Percentiles rank a stretch among this genome's conserved stretches.
Conservation (phyloP, 768 basidiomycete genomes). For the Auriscalpium microsporum region DNA sequence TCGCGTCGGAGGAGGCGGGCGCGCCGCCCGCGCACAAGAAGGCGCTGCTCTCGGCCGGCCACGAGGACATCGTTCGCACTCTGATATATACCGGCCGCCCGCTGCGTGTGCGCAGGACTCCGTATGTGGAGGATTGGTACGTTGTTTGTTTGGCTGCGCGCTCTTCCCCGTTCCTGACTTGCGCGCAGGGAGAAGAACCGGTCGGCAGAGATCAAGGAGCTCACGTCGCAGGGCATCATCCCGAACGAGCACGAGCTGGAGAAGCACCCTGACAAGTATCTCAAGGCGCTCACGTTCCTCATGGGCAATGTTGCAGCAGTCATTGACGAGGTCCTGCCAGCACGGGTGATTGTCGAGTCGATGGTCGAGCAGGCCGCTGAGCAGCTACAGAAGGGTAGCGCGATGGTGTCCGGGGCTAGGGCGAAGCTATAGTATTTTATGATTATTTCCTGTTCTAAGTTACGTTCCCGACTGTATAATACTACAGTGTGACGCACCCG, state of each 20-base stretch:
- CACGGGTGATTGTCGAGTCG: conserved; percentile 71
- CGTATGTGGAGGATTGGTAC: conserved; percentile 80
- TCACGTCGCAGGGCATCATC: conserved; percentile 77
- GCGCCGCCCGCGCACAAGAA: conserved; percentile 86
- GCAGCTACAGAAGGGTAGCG: conserved; percentile 34
- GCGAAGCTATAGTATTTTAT: conserved; percentile 37
- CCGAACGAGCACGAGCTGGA: conserved; percentile 65
- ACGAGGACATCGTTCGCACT: conserved; percentile 77
- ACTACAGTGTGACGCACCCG: background rate
- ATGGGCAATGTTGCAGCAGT: conserved; percentile 77
- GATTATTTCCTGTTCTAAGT: too few species aligned
- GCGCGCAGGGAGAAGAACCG: conserved; percentile 62
- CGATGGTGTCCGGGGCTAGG: conserved; percentile 29
- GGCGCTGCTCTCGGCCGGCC: conserved; percentile 56
- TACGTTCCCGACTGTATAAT: too few species aligned
- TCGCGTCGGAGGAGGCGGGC: conserved; percentile 70
- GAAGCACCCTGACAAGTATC: conserved; percentile 73
- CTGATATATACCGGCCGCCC: conserved; percentile 87
- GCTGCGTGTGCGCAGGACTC: conserved; percentile 74
- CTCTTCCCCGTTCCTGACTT: background rate
- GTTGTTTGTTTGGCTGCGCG: conserved; percentile 4
- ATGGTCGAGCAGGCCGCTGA: conserved; percentile 60
- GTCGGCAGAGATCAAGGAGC: conserved; percentile 70
- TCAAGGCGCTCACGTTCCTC: conserved; percentile 62
- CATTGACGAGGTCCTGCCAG: conserved; percentile 71